Evolutionary conservation across 495 filamentous ascomycete species (phyloP).

Genomic region (Penicillium coprophilum): DNA sequence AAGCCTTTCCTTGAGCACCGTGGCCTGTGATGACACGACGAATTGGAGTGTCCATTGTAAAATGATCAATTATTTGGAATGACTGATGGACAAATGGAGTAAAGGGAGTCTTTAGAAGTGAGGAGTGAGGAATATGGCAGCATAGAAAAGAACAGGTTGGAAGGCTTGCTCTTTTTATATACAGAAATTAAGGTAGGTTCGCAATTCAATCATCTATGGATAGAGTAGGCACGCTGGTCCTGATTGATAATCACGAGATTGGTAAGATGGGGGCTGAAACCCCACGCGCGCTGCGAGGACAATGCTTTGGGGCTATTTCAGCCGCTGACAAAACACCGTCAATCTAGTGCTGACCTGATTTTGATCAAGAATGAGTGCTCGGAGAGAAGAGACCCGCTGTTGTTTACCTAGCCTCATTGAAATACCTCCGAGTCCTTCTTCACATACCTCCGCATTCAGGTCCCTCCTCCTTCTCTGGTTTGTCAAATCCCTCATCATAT

Average conservation of each 20-base stretch:
- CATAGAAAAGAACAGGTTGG: background rate
- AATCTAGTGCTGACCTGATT: background rate
- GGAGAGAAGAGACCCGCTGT: background rate
- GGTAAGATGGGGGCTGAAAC: slow-evolving; percentile 8
- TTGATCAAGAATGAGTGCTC: background rate
- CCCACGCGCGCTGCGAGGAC: background rate
- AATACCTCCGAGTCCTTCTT: background rate
- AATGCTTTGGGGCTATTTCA: background rate
- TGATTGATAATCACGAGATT: slow-evolving; percentile 17
- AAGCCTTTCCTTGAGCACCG: slow-evolving; percentile 23
- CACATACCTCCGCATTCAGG: too few relatives aligned
- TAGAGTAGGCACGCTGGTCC: background rate
- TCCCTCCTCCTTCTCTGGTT: background rate
- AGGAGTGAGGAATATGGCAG: background rate
- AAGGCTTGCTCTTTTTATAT: background rate
- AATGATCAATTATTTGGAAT: background rate
- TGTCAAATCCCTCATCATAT: slow-evolving; percentile 29
- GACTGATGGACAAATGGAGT: background rate
- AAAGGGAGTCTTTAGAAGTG: background rate
- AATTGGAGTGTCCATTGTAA: slow-evolving; percentile 24
- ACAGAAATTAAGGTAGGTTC: background rate
- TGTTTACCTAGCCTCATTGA: background rate
- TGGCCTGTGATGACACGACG: slow-evolving; percentile 24
- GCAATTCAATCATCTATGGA: background rate
- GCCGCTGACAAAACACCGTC: background rate